Evolutionary conservation across 352 stramenopile species (phyloP).

Genomic region (Phytophthora sojae): DNA sequence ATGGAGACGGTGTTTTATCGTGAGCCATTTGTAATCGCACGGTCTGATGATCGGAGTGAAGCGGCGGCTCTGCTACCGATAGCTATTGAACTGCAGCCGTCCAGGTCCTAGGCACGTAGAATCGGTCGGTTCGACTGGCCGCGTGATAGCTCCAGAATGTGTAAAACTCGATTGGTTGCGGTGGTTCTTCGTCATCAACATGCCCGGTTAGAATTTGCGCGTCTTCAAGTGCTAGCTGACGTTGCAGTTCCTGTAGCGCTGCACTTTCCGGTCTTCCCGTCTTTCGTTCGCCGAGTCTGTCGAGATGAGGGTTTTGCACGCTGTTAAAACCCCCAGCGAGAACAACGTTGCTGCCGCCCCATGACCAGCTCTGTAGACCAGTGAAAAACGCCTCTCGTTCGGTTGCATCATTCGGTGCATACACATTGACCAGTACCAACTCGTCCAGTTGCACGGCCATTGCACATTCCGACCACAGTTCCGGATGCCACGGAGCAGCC

Average conservation of each 20-base stretch:
- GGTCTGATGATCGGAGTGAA: conserved; percentile 1
- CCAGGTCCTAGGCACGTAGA: conserved; percentile 2
- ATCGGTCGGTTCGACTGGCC: neutral
- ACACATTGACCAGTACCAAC: neutral
- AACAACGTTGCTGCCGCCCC: neutral
- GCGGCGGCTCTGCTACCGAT: neutral
- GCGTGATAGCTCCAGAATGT: neutral
- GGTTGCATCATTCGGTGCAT: neutral
- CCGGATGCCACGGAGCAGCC: neutral
- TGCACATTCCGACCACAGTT: neutral
- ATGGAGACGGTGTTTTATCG: no score
- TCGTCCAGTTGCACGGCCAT: neutral
- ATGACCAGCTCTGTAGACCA: neutral
- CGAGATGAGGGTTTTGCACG: conserved; percentile 1
- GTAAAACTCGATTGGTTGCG: neutral
- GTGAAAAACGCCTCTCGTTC: neutral
- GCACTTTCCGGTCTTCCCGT: neutral
- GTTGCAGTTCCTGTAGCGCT: neutral
- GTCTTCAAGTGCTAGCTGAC: neutral
- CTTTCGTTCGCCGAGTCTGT: neutral
- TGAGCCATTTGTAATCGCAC: neutral
- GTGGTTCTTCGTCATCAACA: neutral
- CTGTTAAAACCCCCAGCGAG: conserved; percentile 4
- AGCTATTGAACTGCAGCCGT: neutral
- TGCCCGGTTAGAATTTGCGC: neutral